Conservation (phyloP, 2,329 filamentous ascomycete species). For the Niveomyces coronatus region DNA sequence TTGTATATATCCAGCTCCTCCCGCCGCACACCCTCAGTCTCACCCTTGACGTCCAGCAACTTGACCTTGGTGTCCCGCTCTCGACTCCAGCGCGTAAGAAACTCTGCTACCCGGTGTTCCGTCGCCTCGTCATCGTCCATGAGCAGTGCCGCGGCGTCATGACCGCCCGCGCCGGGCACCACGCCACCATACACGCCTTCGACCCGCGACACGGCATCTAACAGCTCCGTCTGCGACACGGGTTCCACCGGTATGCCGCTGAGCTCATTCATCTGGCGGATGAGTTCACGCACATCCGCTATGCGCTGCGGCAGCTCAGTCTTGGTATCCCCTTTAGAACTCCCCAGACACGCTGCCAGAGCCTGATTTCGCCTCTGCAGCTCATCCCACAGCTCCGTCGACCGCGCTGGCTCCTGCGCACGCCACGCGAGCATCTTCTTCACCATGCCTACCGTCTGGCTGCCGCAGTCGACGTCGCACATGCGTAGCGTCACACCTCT, state of each 20-base stretch:
- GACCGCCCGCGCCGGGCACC: constrained; percentile 88
- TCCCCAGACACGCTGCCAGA: constrained; percentile 56
- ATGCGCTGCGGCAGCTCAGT: constrained; percentile 36
- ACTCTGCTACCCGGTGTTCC: constrained; percentile 45
- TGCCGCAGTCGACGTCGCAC: constrained; percentile 94
- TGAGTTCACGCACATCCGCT: constrained; percentile 45
- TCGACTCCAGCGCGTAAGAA: constrained; percentile 55
- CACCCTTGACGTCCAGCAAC: constrained; percentile 59
- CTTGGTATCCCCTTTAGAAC: constrained; percentile 30
- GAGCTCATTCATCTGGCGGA: constrained; percentile 64
- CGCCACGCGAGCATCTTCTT: constrained; percentile 83
- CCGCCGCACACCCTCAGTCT: constrained; percentile 53
- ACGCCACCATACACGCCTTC: constrained; percentile 83
- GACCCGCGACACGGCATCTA: constrained; percentile 64
- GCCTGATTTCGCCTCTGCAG: constrained; percentile 66
- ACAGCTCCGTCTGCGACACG: constrained; percentile 66
- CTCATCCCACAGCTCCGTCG: constrained; percentile 61
- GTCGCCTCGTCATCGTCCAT: constrained; percentile 63
- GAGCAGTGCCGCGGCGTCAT: constrained; percentile 77
- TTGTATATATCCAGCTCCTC: constrained; percentile 35
- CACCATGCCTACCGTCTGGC: constrained; percentile 90
- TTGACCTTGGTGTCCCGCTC: constrained; percentile 53
- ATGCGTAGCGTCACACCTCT: constrained; percentile 69
- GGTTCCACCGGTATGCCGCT: constrained; percentile 86
- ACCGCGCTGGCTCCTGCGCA: constrained; percentile 49